Base-by-base conservation (phyloP, 257 asterid species). In the Rubia yunnanensis region DNA sequence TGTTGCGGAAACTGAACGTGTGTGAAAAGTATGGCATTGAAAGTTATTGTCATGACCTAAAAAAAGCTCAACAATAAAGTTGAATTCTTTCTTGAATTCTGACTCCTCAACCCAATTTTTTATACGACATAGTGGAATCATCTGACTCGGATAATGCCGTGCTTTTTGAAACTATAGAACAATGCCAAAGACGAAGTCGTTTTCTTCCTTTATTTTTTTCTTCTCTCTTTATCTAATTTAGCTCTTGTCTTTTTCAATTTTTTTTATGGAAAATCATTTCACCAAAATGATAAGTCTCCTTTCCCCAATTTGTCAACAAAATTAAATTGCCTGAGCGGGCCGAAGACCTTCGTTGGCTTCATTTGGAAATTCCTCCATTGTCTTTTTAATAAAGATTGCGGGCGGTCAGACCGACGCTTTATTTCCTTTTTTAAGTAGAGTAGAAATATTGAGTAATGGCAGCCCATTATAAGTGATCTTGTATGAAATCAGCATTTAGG, bases 1-100 rank as follows among this genome's bases (percentile, higher is more conserved):
- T 44, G 52, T 44, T 44, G 52, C 14, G 52, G 38, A 59, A 53
- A 53, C 28, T 60, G 5, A 60, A 32, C 17, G 3, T 34, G 22
- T 60, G 1, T 7, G 15, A 17, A 26, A 41, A 13, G 7, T 44
- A 44, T 41, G 26, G 13, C 20, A 17, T 10, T 44, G 68, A 2
- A n/a, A 44, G 57, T 44, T 64, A 17, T 28, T 64, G 46, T 48
- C 69, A 64, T 48, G 64, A 64, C 69, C 59, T 30, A 57, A 57
- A 44, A 44, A 57, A 64, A 27, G 58, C 27, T 48, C n/a, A 48
- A 5, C 7, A 27, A 44, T 44, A 44, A 48, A 30, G 59, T 31
- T 5, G 18, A 14, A 48, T n/a, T 65, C 68, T 64, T 18, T 17
- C 31, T n/a, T 4, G 28, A 10, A 28, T 10, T 64, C 69, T 65